Conservation (phyloP, 2,329 filamentous ascomycete genomes). For the Orbilia brochopaga region DNA sequence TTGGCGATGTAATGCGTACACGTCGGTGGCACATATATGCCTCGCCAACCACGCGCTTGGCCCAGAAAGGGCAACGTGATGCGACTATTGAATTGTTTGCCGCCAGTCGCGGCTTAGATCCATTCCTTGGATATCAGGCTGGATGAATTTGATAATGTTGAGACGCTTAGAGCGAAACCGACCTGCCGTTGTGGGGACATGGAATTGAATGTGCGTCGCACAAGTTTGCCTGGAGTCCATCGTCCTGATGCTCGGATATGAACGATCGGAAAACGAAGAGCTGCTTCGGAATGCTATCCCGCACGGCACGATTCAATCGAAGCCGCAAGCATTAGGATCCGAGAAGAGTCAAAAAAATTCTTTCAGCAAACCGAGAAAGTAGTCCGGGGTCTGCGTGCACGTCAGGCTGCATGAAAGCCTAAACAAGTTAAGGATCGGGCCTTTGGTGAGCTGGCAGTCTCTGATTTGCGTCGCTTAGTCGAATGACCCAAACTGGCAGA, state of each 20-base stretch:
- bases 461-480: slow-evolving; percentile 49
- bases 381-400: slow-evolving; percentile 9
- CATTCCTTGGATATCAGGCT: slow-evolving; percentile 3
- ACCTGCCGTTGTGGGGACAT: neutral
- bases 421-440: slow-evolving; percentile 39
- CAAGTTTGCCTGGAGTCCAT: neutral
- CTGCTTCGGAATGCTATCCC: neutral
- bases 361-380: slow-evolving; percentile 6
- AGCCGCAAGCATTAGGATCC: neutral
- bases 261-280: neutral
- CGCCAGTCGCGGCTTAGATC: slow-evolving; percentile 26
- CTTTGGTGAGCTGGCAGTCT: slow-evolving; percentile 44
- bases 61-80: slow-evolving; percentile 26
- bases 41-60: slow-evolving; percentile 9
- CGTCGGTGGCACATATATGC: slow-evolving; percentile 21
- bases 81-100: slow-evolving; percentile 27
- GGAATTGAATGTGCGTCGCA: neutral
- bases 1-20: slow-evolving; percentile 32
- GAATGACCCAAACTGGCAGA: slow-evolving; percentile 10
- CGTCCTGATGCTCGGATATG: neutral
- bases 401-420: slow-evolving; percentile 41
- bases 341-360: slow-evolving; percentile 7
- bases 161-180: neutral
- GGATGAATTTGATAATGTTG: neutral
- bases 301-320: neutral